Percentiles rank a stretch among this genome's conserved stretches.
Conservation (phyloP, 2,329 filamentous ascomycete genomes). For the Ramichloridium luteum region DNA sequence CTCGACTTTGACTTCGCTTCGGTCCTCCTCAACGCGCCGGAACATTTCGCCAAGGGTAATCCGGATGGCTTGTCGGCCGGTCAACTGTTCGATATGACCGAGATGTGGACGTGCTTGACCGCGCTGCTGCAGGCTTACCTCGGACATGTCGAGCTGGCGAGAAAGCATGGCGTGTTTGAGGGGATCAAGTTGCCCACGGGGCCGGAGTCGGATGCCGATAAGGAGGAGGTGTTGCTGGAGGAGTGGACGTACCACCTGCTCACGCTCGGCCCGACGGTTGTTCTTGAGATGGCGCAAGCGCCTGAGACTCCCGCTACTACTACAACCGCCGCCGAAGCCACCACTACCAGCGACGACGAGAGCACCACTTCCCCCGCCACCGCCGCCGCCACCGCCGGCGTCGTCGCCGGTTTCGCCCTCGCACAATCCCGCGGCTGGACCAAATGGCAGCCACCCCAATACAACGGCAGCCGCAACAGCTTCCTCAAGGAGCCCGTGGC, state of each 20-base stretch:
- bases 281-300: conserved; percentile 38
- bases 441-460: conserved; percentile 40
- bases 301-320: too few relatives aligned
- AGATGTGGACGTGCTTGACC: conserved; percentile 50
- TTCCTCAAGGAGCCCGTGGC: conserved; percentile 51
- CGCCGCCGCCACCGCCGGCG: conserved; percentile 24
- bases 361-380: conserved; percentile 9
- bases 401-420: conserved; percentile 37
- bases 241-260: conserved; percentile 51
- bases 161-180: conserved; percentile 45
- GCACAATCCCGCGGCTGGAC: conserved; percentile 45
- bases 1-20: conserved; percentile 38
- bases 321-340: too few relatives aligned
- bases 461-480: conserved; percentile 37
- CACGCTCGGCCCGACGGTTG: conserved; percentile 44
- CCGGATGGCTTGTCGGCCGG: conserved; percentile 39
- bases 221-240: conserved; percentile 44
- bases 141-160: conserved; percentile 42
- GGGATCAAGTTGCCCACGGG: neutral
- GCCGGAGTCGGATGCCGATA: conserved; percentile 29
- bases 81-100: conserved; percentile 52
- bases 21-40: conserved; percentile 43
- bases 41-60: conserved; percentile 48
- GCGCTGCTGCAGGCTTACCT: conserved; percentile 42
- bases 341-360: neutral